Percentiles rank a stretch among this genome's conserved stretches.
phyloP scores from a whole-genome alignment of 129 eudicot species.

The Mikania micrantha region DNA sequence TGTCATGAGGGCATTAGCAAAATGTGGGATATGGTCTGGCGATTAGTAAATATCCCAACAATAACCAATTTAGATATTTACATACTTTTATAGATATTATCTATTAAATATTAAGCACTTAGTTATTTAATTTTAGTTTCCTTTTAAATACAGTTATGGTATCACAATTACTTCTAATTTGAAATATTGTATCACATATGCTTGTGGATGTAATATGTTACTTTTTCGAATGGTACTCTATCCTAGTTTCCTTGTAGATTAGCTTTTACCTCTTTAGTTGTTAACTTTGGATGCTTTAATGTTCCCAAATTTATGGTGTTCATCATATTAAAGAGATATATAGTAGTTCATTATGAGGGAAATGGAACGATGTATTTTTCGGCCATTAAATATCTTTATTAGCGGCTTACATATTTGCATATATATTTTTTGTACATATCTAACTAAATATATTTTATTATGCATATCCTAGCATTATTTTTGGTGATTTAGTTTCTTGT shows the following conservation, averaged over 20 bases:
- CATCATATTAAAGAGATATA: too few relatives aligned
- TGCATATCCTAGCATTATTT: too few relatives aligned
- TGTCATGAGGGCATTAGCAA: not conserved
- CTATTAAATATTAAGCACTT: not conserved
- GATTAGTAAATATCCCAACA: not conserved
- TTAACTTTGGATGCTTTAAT: too few relatives aligned
- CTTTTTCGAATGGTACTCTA: not conserved
- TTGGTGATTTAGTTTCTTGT: too few relatives aligned
- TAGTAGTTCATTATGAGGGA: not conserved
- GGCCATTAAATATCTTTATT: not conserved
- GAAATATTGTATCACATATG: not conserved
- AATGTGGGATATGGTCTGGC: not conserved
- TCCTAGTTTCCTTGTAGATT: too few relatives aligned
- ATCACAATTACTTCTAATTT: not conserved
- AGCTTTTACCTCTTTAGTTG: too few relatives aligned
- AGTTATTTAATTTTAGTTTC: not conserved
- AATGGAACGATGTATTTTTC: not conserved
- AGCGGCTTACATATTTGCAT: too few relatives aligned
- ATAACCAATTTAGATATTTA: not conserved
- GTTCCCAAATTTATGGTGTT: not conserved
- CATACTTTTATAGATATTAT: not conserved
- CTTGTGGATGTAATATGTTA: not conserved
- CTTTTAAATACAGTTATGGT: not conserved
- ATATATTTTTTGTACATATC: too few relatives aligned
- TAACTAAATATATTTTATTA: too few relatives aligned